Base-by-base conservation (phyloP, 2,329 filamentous ascomycete species). In the Fusarium guadeloupense region DNA sequence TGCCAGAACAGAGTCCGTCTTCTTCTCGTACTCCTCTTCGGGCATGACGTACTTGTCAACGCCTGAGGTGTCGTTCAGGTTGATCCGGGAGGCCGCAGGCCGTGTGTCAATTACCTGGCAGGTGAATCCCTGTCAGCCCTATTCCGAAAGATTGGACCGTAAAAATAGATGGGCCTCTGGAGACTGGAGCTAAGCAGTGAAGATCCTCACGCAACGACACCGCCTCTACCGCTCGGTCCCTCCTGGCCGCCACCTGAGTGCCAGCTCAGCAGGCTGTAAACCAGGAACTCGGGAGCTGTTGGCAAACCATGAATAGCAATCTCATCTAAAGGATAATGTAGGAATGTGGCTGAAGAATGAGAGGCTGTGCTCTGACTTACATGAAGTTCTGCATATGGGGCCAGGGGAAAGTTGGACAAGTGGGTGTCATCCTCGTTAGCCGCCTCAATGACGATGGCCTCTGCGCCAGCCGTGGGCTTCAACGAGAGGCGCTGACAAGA, bases 1-100 rank as follows among this genome's bases (percentile, higher is more conserved):
- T 6, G 93, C 91, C 20, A 97, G 85, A 13, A 99, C 95, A 4
- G 90, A 94, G 77, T 97, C 92, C 37, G 87, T 82, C 72, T 93
- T 92, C 71, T 87, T 86, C 74, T 93, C 92, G 77, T 99, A 99
- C 72, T 93, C 90, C 43, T 89, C 84, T 46, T 85, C 82, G n/a
- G 93, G 91, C 83, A 99, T 90, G 61, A 90, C 86, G 75, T 95
- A 98, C 79, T 97, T 97, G 52, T 93, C 87, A 6, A 97, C 92
- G 9, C 86, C 83, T 37, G 90, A 89, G 38, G 90, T 84, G 77
- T 96, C 93, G 65, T 85, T 89, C 77, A 91, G 92, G 76, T 97
- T 93, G 60, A 86, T 87, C 62, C 91, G 88, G 61, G 89, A 86
- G 43, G 85, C 85, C 40, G 87, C 83, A 41, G 93, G 93, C 48